These are phyloP conservation scores for Cajanus cajan DNA, from an alignment of 306 rosid species.

Conservation along the genomic window DNA sequence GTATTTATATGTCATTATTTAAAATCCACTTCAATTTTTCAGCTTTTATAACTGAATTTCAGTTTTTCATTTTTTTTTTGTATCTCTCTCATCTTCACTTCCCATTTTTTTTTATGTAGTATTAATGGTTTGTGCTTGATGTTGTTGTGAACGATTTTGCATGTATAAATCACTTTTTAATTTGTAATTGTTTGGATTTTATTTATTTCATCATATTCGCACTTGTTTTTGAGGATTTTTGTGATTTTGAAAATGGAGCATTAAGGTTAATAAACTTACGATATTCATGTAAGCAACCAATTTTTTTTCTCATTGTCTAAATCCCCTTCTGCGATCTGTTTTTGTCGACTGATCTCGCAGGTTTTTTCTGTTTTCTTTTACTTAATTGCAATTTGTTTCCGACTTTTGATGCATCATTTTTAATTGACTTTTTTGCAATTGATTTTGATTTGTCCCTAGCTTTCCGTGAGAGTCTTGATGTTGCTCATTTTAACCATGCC, in stretches of 20 bases:
- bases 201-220: neutral
- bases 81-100: too few relatives aligned
- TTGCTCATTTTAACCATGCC: too few relatives aligned
- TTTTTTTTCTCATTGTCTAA: constrained; percentile 37
- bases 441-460: too few relatives aligned
- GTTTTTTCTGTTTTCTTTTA: neutral
- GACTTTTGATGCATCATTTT: too few relatives aligned
- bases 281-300: too few relatives aligned
- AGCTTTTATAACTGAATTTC: too few relatives aligned
- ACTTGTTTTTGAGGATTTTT: neutral
- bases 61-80: too few relatives aligned
- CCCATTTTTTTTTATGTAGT: neutral
- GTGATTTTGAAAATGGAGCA: neutral
- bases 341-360: constrained; percentile 35
- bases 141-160: neutral
- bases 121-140: neutral
- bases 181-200: neutral
- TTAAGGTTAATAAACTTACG: neutral
- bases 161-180: neutral
- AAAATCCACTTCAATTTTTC: too few relatives aligned
- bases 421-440: too few relatives aligned
- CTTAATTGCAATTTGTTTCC: neutral
- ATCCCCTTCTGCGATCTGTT: constrained; percentile 47
- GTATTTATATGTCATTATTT: too few relatives aligned
- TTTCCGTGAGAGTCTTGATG: too few relatives aligned